Evolutionary conservation across 2,329 filamentous ascomycete genomes (phyloP), one percentile per base, ranked within the genome.

Genomic region (Diaporthe helianthi): DNA sequence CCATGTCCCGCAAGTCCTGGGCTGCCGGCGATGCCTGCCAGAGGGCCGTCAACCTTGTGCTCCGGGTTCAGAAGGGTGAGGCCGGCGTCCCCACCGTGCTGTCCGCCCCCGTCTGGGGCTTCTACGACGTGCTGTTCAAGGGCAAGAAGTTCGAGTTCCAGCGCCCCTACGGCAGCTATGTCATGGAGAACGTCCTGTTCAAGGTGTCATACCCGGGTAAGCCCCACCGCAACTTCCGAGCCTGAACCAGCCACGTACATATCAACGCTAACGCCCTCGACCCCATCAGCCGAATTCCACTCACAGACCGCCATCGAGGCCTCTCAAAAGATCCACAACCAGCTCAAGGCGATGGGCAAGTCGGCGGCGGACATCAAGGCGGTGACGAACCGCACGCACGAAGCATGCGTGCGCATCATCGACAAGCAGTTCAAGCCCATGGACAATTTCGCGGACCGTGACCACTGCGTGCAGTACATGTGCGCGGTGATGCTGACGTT

Each of bases 401-500:
- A 99, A 84, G 96, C 96, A 70, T 98, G 96, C 85, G 89, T 99
- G 79, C 94, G 96, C 77, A 99, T 99, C 83, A 99, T 99, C 78
- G 96, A 99, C 89, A 99, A 99, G 88, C 96, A 99, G 84, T 97
- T 97, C 88, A 98, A 98, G 89, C 91, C 94, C 76, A 97, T 99
- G 93, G 94, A 98, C 86, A 99, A 99, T 90, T 99, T 98, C 79
- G 96, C 96, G 78, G 96, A 99, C 84, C 94, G 96, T 78, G 96
- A 99, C 83, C 96, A 99, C 88, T 99, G 96, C 84, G 95, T 99
- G 75, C 96, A 98, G 85, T 99, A 99, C 89, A 99, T 99, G 96
- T 93, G 93, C 79, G 86, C 94, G 73, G 94, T 93, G 77, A 98
- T 98, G 94, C 91, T 99, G 75, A 91, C 92, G 74, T 98, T 95